Percentiles rank a stretch among this genome's conserved stretches.
Evolutionary conservation across 2,329 filamentous ascomycete species (phyloP).

Genomic region (Lasiodiplodia theobromae): DNA sequence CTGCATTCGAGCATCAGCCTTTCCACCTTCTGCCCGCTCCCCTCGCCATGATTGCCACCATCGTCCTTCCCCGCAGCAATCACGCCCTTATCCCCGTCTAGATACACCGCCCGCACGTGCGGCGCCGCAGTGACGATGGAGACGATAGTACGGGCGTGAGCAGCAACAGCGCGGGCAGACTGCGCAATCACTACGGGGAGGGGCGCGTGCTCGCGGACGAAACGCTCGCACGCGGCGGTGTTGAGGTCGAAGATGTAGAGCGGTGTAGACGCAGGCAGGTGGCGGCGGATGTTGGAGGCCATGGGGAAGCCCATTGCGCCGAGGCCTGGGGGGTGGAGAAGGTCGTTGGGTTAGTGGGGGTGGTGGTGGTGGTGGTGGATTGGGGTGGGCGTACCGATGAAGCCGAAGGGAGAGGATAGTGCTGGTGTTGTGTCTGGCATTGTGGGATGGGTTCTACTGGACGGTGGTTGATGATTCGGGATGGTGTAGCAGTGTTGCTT

Average conservation of each 20-base stretch:
- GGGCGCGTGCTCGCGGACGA: slow-evolving; percentile 35
- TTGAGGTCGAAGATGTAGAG: slow-evolving; percentile 44
- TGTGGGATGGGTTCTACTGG: neutral
- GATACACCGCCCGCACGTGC: slow-evolving; percentile 42
- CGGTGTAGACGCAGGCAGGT: slow-evolving; percentile 35
- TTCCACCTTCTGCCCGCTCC: too few species aligned
- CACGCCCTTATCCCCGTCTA: slow-evolving; percentile 39
- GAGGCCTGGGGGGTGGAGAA: slow-evolving; percentile 37
- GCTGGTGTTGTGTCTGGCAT: neutral
- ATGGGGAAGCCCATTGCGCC: slow-evolving; percentile 46
- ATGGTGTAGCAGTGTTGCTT: too few species aligned
- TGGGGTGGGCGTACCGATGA: neutral
- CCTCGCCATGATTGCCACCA: too few species aligned
- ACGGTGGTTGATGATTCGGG: too few species aligned
- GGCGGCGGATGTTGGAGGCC: slow-evolving; percentile 41
- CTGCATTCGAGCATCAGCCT: slow-evolving; percentile 43
- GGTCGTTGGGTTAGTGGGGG: neutral
- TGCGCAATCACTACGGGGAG: slow-evolving; percentile 37
- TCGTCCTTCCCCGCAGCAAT: slow-evolving; percentile 35
- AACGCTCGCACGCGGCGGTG: slow-evolving; percentile 35
- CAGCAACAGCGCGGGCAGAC: slow-evolving; percentile 40
- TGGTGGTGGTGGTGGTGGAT: neutral
- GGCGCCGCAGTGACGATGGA: slow-evolving; percentile 40
- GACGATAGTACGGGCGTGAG: slow-evolving; percentile 39
- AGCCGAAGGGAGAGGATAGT: neutral